Base-by-base conservation (phyloP, 768 basidiomycete species). In the Lentinula sp. region DNA sequence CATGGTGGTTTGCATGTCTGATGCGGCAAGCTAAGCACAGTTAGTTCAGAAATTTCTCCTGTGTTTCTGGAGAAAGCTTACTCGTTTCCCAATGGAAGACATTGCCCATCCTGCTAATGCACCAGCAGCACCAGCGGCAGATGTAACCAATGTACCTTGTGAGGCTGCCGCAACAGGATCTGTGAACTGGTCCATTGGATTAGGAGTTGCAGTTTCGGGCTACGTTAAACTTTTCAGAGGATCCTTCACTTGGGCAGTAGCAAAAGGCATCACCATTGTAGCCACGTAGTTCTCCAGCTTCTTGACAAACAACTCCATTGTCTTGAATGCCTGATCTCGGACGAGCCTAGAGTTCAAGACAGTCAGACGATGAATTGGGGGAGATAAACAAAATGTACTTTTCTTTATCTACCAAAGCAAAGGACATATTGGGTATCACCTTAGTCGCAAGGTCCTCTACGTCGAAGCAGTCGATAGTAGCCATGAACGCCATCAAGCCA, bases 81-180 rank as follows among this genome's bases (percentile, higher is more conserved):
- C 91, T 79, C 89, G 91, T 75, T 86, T 95, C 31, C 90, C 87
- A 0, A 98, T 68, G 0, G 91, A 94, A 4, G 93, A 90, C 46
- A 98, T 93, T 1, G 96, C 96, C 96, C 96, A 98, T 5, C 95
- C 93, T 13, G 96, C 95, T 3, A 99, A 76, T 16, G 88, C 90
- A 7, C 91, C 89, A 16, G 95, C 96, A 2, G 95, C 95, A 0
- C 94, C 95, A 0, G 94, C 87, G 0, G 96, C 94, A 4, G 87
- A 87, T 65, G 87, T 93, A 15, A 92, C 92, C 2, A 97, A 74
- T 10, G 80, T 84, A 66, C 77, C 69, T 74, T 77, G 76, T 61
- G 73, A 68, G 57, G 76, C 65, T 3, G 70, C 65, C 39, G 50
- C 66, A 50, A 64, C 64, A 5, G 43, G 45, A 45, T 46, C 43